Evolutionary conservation across 2,329 filamentous ascomycete genomes (phyloP), one percentile per base, ranked within the genome.

Genomic region (Thielaviopsis populi): DNA sequence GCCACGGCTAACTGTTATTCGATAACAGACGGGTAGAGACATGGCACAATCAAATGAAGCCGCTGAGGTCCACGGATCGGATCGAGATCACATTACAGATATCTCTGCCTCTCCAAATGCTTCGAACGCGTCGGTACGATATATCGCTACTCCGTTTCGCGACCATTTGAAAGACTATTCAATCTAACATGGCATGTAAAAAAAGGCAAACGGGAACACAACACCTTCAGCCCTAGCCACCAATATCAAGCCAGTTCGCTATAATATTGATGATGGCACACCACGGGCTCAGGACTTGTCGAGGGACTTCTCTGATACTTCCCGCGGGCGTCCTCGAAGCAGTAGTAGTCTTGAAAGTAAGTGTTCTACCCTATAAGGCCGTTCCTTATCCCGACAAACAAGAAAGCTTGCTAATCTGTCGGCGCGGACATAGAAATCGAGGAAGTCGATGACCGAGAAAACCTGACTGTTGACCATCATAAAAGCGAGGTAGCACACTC

Each of bases 281-380:
- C 91, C 91, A 8, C 84, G 85, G 69, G 91, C 91, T 2, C 89
- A 95, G 71, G 92, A 89, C 63, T 77, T 89, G 62, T 19, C 53
- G 27, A 83, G 90, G 69, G 89, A 95, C 66, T 81, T 89, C 67
- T 81, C 83, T 33, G 81, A 84, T 11, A 78, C 73, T 67, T 79
- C 73, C 67, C 80, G 78, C 69, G 71, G 80, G 63, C 83, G 86
- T 24, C 85, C 85, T 5, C 86, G 84, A 70, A 86, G 84, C 67
- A 79, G 82, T n/a, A 86, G 82, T 69, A 91, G 86, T 71, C 82
- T 95, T 63, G 88, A 91, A 77, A 85, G 89, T 94, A 74, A 58
- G 63, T 48, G n/a, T 54, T 37, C 10, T 54, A 27, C 10, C 33
- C 7, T 24, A 3, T 17, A 15, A n/a, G 5, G 10, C 19, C 5